Percentiles rank a stretch among this genome's conserved stretches.
Conservation (phyloP, 2,329 filamentous ascomycete species). For the Pseudogymnoascus sp. region DNA sequence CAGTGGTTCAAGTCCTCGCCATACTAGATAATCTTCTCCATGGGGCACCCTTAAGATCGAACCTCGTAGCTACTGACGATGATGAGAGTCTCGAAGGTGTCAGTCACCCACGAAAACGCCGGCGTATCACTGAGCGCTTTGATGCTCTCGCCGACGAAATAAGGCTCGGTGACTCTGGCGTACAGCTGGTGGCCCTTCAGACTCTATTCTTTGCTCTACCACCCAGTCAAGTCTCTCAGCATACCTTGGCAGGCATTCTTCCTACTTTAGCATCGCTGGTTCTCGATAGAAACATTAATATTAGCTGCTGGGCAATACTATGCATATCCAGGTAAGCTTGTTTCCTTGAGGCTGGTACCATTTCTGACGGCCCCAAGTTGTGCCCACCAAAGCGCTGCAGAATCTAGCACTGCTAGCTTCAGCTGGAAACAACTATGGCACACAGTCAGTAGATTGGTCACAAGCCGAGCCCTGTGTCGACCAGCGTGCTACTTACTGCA, state of each 20-base stretch:
- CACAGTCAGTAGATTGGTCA: conserved; percentile 59
- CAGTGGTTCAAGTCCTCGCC: conserved; percentile 48
- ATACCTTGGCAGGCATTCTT: conserved; percentile 41
- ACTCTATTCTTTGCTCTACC: conserved; percentile 43
- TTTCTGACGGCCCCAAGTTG: conserved; percentile 30
- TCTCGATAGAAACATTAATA: conserved; percentile 57
- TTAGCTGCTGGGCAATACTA: conserved; percentile 76
- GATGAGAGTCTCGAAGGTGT: conserved; percentile 11
- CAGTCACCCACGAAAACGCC: conserved; percentile 25
- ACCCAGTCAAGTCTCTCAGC: conserved; percentile 9
- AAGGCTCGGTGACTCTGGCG: conserved; percentile 18
- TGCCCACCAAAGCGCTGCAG: conserved; percentile 31
- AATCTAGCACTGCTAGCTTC: conserved; percentile 31
- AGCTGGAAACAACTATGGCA: conserved; percentile 72
- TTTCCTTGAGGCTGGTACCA: background rate
- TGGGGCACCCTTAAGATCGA: background rate
- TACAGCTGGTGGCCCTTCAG: conserved; percentile 36
- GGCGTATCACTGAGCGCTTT: conserved; percentile 17
- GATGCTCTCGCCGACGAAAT: conserved; percentile 23
- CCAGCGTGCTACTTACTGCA: conserved; percentile 68
- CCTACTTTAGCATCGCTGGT: conserved; percentile 49
- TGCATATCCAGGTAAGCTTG: conserved; percentile 63
- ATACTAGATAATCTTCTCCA: conserved; percentile 22
- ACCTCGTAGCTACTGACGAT: conserved; percentile 7
- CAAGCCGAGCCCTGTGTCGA: conserved; percentile 61